Percentiles rank a stretch among this genome's conserved stretches.
Conservation (phyloP, 2,329 filamentous ascomycete genomes). For the Claviceps humidiphila region DNA sequence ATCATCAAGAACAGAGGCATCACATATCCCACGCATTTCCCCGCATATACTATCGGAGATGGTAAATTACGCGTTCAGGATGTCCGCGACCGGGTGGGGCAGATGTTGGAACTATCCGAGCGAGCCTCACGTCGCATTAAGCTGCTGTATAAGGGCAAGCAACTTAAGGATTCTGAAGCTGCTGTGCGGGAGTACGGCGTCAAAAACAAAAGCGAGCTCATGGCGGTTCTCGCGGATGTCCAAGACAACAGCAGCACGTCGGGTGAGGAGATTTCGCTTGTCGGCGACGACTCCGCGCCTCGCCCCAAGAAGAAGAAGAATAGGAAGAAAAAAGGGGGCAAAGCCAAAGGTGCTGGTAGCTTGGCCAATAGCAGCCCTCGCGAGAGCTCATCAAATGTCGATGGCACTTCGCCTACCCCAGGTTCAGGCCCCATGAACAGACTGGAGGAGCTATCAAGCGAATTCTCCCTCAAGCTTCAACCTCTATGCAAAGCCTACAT, state of each 20-base stretch:
- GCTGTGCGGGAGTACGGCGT: conserved; percentile 48
- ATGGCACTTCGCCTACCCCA: conserved; percentile 16
- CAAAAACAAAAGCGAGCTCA: conserved; percentile 46
- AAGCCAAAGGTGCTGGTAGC: conserved; percentile 22
- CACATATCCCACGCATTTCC: conserved; percentile 58
- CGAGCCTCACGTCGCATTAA: conserved; percentile 41
- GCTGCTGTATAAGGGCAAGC: conserved; percentile 60
- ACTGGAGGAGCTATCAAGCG: conserved; percentile 49
- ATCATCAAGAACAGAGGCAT: conserved; percentile 54
- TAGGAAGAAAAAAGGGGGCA: conserved; percentile 33
- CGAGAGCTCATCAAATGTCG: conserved; percentile 29
- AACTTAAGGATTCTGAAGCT: conserved; percentile 50
- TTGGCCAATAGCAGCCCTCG: conserved; percentile 28
- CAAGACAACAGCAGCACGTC: conserved; percentile 23
- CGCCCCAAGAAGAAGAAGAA: conserved; percentile 26
- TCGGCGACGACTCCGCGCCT: conserved; percentile 22
- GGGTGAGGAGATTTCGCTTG: conserved; percentile 31
- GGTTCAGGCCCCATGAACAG: conserved; percentile 34
- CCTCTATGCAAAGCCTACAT: conserved; percentile 52
- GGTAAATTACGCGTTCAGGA: conserved; percentile 56
- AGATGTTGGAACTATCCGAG: conserved; percentile 50
- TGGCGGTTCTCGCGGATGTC: conserved; percentile 32
- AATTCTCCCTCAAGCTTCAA: conserved; percentile 52
- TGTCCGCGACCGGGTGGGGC: conserved; percentile 52
- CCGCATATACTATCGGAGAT: conserved; percentile 61